These are phyloP conservation scores for Botrytis elliptica DNA, from an alignment of 2,329 filamentous ascomycete species.

Conservation along the genomic window DNA sequence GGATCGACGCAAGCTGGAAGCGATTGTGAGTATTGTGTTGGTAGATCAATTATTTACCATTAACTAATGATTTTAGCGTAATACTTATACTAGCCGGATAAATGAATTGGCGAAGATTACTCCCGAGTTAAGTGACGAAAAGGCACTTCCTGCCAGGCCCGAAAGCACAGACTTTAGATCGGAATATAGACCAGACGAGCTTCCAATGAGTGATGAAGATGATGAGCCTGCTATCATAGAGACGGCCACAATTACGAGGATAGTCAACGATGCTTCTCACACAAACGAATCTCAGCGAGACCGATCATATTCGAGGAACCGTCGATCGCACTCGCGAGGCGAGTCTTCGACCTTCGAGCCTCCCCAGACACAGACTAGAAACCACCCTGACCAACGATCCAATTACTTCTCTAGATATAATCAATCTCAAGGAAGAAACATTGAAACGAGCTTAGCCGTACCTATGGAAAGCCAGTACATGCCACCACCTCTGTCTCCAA, in stretches of 20 bases:
- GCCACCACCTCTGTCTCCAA: slow-evolving; percentile 69
- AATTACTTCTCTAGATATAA: slow-evolving; percentile 13
- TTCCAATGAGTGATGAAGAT: slow-evolving; percentile 41
- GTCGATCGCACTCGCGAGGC: slow-evolving; percentile 37
- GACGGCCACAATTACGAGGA: slow-evolving; percentile 53
- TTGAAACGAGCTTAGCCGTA: slow-evolving; percentile 44
- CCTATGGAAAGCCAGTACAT: slow-evolving; percentile 60
- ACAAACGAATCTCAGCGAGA: slow-evolving; percentile 28
- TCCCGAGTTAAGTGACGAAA: slow-evolving; percentile 58
- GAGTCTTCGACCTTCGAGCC: slow-evolving; percentile 39
- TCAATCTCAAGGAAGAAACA: slow-evolving; percentile 11
- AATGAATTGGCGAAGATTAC: slow-evolving; percentile 77
- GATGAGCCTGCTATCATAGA: slow-evolving; percentile 50
- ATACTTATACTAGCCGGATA: slow-evolving; percentile 88
- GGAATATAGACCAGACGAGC: slow-evolving; percentile 36
- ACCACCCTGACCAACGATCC: slow-evolving; percentile 32
- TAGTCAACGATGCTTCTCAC: slow-evolving; percentile 45
- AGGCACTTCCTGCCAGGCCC: slow-evolving; percentile 71
- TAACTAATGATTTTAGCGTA: slow-evolving; percentile 55
- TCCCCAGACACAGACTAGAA: slow-evolving; percentile 35
- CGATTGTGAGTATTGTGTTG: slow-evolving; percentile 69
- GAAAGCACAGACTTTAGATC: slow-evolving; percentile 59
- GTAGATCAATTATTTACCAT: background rate
- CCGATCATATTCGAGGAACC: slow-evolving; percentile 32
- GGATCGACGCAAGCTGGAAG: slow-evolving; percentile 85